These are phyloP conservation scores for Cronartium ribicola DNA, from an alignment of 1,284 basidiomycete species.

Conservation along the genomic window DNA sequence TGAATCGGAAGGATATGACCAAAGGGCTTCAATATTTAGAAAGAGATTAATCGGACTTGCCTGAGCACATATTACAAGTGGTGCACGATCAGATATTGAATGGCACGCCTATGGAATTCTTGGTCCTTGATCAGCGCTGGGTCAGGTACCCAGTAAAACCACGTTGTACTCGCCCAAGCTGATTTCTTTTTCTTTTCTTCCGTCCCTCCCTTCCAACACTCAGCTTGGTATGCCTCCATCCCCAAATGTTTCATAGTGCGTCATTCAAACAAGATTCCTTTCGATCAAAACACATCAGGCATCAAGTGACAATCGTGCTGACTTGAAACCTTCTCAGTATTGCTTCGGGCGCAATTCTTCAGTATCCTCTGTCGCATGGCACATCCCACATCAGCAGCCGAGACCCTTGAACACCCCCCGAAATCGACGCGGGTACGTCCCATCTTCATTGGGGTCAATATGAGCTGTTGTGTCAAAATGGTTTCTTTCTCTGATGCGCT, in stretches of 20 bases:
- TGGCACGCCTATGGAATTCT: slow-evolving; percentile 27
- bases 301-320: too few species aligned
- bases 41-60: slow-evolving; percentile 8
- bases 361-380: slow-evolving; percentile 37
- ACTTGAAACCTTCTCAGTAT: neutral
- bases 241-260: slow-evolving; percentile 29
- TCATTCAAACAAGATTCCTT: neutral
- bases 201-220: neutral
- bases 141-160: neutral
- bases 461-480: neutral
- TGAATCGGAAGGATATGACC: slow-evolving; percentile 11
- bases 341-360: slow-evolving; percentile 7
- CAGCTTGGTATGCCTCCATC: slow-evolving; percentile 1
- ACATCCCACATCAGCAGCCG: slow-evolving; percentile 15
- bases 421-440: slow-evolving; percentile 26
- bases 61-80: neutral
- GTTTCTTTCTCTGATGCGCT: neutral
- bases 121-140: slow-evolving; percentile 15
- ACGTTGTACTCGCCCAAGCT: too few species aligned
- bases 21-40: slow-evolving; percentile 26
- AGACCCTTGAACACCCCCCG: slow-evolving; percentile 8
- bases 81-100: slow-evolving; percentile 7
- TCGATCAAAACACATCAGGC: neutral
- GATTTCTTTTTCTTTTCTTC: neutral
- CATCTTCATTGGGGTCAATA: neutral